Conservation (phyloP, 805 yeast species). For the Pichia cabralensis region DNA sequence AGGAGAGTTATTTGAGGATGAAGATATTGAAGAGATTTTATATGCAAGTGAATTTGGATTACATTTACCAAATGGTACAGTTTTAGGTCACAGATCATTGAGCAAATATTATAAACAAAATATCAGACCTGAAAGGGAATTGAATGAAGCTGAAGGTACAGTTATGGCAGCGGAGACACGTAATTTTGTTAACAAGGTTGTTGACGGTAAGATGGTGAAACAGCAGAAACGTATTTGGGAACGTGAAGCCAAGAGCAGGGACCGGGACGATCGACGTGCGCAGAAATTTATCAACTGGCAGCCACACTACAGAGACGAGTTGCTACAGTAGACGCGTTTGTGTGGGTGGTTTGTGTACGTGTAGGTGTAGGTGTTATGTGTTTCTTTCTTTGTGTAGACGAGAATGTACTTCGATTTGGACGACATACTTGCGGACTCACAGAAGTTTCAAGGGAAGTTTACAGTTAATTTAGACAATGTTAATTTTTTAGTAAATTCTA, state of each 20-base stretch:
- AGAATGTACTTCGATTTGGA: constrained; percentile 59
- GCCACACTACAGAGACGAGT: constrained; percentile 72
- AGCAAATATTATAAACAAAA: constrained; percentile 65
- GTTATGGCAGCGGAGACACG: constrained; percentile 70
- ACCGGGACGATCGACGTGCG: constrained; percentile 44
- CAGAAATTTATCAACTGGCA: constrained; percentile 71
- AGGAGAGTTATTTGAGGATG: constrained; percentile 28
- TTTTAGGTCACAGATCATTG: constrained; percentile 74
- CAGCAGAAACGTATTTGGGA: constrained; percentile 51
- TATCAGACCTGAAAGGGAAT: constrained; percentile 36
- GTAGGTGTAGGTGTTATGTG: background rate
- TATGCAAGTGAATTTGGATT: constrained; percentile 47
- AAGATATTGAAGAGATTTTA: constrained; percentile 23
- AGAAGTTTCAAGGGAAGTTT: constrained; percentile 16
- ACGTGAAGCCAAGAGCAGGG: constrained; percentile 39
- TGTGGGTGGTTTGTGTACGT: background rate
- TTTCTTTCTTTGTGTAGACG: background rate
- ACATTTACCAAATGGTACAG: constrained; percentile 66
- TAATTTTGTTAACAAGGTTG: constrained; percentile 33
- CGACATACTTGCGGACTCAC: constrained; percentile 61
- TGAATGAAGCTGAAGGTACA: constrained; percentile 60
- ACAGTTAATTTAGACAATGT: constrained; percentile 34
- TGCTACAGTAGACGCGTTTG: constrained; percentile 30
- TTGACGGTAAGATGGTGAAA: constrained; percentile 32
- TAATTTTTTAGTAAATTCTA: constrained; percentile 81